Base-by-base conservation (phyloP, 2,329 filamentous ascomycete genomes). In the Ophiostoma sp. region DNA sequence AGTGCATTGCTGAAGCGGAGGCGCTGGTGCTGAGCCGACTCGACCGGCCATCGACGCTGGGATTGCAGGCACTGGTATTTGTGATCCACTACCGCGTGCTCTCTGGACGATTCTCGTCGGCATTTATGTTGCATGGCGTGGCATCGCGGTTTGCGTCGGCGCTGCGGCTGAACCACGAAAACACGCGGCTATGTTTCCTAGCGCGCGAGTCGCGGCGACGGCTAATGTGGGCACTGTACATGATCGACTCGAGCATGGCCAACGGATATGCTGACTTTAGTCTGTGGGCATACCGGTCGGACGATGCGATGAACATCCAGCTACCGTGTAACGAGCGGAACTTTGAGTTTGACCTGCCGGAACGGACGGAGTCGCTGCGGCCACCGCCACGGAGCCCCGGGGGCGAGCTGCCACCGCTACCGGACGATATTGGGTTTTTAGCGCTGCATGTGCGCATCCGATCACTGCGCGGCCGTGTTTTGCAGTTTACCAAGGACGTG, bases 311-410 rank as follows among this genome's bases (percentile, higher is more conserved):
- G 70, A 78, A 79, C 68, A 77, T 83, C 63, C 79, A 82, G 69
- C 77, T 83, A 11, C 81, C 81, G 0, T 83, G 81, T 72, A 82
- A 83, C 71, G 81, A 83, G 74, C 78, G 79, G 2, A 82, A 82
- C 69, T 83, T 82, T 68, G 84, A 87, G 73, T 85, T 85, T 71
- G 84, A 86, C 73, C 79, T 86, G 1, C 82, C 84, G 5, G 84
- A 86, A 72, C 77, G 79, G 4, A 84, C 83, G 7, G 83, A 85
- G 69, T 79, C 79, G 65, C 79, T 85, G n/a, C 77, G 82, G 16
- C 75, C 75, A 38, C 79, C 81, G 1, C 74, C 75, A 0, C 79
- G 81, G 0, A 78, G 79, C 5, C 76, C 80, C 1, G 77, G 79
- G 16, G 79, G 80, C 16, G 76, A 78, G 1, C 76, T 79, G 27